Evolutionary conservation across 805 yeast species (phyloP), one percentile per base, ranked within the genome.

Genomic region (Scheffersomyces lignosus): DNA sequence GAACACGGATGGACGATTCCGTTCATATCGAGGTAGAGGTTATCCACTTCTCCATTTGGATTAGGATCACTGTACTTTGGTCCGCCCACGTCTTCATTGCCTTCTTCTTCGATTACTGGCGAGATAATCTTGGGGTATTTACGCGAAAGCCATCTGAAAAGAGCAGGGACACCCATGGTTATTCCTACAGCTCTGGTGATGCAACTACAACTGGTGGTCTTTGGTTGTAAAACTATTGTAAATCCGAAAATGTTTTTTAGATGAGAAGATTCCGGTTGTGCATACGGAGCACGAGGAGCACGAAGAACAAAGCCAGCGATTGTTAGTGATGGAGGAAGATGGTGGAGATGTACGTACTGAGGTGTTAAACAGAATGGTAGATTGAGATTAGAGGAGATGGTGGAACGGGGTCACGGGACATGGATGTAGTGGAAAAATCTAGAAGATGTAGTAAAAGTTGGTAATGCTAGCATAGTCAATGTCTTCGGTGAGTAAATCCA

Each of bases 1-100:
- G 97, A 84, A 71, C 98, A 93, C 1, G 99, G 99, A 69, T 93
- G 99, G 4, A 93, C 99, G 55, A 93, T 93, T 70, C 98, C 99
- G 58, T 93, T 93, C 99, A 93, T 93, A 65, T 93, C 99, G 45
- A 93, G 70, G 57, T 93, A 93, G 34, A 93, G 63, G 57, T 93
- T 93, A 58, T 93, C 98, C 32, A 89, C 66, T 64, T 93, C 99
- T 18, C 98, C 99, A 62, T 93, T 93, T 3, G 96, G 96, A 58
- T 93, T 93, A 9, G 93, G 83, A 35, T 79, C 77, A 15, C 78
- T 56, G 58, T 86, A 89, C 46, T 73, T 75, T 3, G 84, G 73
- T 0, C 89, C 95, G 2, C 62, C 62, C 33, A 77, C 73, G 18
- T 66, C 70, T 43, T 80, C 82, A 8, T 83, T 71, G 1, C 63